Evolutionary conservation across 768 basidiomycete genomes (phyloP), one percentile per base, ranked within the genome.

Genomic region (Phallus indusiatus): DNA sequence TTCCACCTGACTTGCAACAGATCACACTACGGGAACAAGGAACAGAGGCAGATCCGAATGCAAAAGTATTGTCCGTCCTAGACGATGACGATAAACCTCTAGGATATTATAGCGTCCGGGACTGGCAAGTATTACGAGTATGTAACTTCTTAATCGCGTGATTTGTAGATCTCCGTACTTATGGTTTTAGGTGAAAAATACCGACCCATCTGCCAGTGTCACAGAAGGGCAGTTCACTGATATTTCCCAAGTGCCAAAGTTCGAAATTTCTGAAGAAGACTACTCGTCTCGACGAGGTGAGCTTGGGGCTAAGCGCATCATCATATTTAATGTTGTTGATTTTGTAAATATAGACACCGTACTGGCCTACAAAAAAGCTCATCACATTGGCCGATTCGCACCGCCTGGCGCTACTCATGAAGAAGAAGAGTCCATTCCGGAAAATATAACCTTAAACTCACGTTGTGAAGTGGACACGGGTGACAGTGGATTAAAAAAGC

Each of bases 321-420:
- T 56, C 34, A 35, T 65, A 55, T 62, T 37, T 3, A 14, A 16
- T 16, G 28, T 28, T 7, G 28, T 28, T 28, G 28, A 28, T 28
- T 28, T 28, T 7, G 28, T 36, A 33, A 8, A 36, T 60, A 11
- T 65, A 94, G 95, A 95, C 68, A 88, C 90, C 9, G 90, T 98
- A 28, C 78, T 93, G 14, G 85, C 88, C 2, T 96, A 90, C 75
- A 92, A 96, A 65, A 87, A 91, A 69, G 78, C 78, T 1, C 73
- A 95, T 70, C 85, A 90, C 70, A 82, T 98, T 49, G 95, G 95
- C 7, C 85, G 94, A 10, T 98, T 95, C 69, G 89, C 88, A 18
- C 78, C 78, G 0, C 16, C 47, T 24, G 22, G 20, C 14, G 14
- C 42, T 42, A 20, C 12, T 16, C 22, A 17, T 14, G 74, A 77